These are phyloP conservation scores for Zasmidium angulare DNA, from an alignment of 2,329 filamentous ascomycete species.

Conservation along the genomic window DNA sequence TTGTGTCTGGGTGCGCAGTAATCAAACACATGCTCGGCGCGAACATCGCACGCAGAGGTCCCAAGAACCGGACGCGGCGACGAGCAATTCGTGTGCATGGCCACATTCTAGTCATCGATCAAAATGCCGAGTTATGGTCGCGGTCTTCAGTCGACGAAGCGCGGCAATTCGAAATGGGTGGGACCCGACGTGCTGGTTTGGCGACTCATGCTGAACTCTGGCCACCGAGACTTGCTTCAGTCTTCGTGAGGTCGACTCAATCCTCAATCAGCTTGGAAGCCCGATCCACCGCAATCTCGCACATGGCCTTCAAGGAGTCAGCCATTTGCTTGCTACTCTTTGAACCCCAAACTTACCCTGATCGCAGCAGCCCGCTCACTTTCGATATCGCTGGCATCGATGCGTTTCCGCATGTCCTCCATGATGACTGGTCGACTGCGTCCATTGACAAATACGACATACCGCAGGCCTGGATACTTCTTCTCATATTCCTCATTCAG, in stretches of 20 bases:
- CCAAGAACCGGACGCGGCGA: too few relatives aligned
- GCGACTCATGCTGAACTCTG: background rate
- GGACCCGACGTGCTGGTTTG: background rate
- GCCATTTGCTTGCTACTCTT: background rate
- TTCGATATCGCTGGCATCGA: slow-evolving; percentile 64
- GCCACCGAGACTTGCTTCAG: background rate
- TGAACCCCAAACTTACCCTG: slow-evolving; percentile 54
- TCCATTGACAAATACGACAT: slow-evolving; percentile 91
- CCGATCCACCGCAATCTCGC: slow-evolving; percentile 81
- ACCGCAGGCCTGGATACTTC: slow-evolving; percentile 78
- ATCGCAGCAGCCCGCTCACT: slow-evolving; percentile 73
- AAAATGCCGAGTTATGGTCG: too few relatives aligned
- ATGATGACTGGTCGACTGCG: slow-evolving; percentile 72
- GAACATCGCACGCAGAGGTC: too few relatives aligned
- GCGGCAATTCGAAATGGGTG: too few relatives aligned
- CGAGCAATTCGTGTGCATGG: too few relatives aligned
- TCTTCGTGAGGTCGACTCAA: slow-evolving; percentile 3
- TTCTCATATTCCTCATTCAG: slow-evolving; percentile 79
- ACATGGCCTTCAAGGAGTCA: slow-evolving; percentile 70
- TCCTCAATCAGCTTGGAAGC: slow-evolving; percentile 65
- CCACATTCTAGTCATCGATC: too few relatives aligned
- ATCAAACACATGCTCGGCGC: too few relatives aligned
- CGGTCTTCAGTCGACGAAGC: too few relatives aligned
- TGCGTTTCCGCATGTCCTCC: slow-evolving; percentile 75
- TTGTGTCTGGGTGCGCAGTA: too few relatives aligned